Evolutionary conservation across 345 rosid genomes (phyloP), one percentile per base, ranked within the genome.

Genomic region (Syzygium grande): DNA sequence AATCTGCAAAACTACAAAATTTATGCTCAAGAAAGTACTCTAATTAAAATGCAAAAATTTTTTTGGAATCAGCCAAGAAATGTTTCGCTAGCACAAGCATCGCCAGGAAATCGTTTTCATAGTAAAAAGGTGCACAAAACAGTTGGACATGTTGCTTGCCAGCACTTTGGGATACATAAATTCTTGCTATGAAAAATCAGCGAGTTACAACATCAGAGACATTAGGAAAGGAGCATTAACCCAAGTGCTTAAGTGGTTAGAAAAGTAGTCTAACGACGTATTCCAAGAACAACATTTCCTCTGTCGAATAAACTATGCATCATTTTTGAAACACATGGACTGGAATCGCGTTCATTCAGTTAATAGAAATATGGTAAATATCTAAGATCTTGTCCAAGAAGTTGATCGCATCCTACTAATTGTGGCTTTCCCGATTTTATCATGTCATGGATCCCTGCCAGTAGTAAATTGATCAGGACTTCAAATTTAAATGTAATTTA

Each of bases 1-100:
- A 96, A 98, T 91, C 99, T 98, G 93, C 91, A 88, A 46, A 89
- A 89, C 84, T 52, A 90, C 25, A 89, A 49, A 58, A 23, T 25
- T 38, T 84, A 56, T 49, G 83, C 56, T 55, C 25, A 73, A 73
- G 83, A 38, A 73, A 73, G 11, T 19, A 73, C 83, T 73, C 83
- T 38, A 73, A 56, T 17, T 12, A 43, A 16, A 54, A 56, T 16
- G 53, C 30, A 54, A 87, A 53, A 80, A 51, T 11, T 4, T 54
- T 54, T 1, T 79, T 38, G 4, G 7, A 46, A 54, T 23, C 56
- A 51, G 29, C 52, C 56, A 49, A 73, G 54, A 25, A 51, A 51
- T 68, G 16, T 13, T 68, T 27, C 23, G 16, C 9, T 61, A 34
- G 53, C 17, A 49, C n/a, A 59, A 58, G 34, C 52, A 41, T 19